Evolutionary conservation across 305 asterid species (phyloP).

Genomic region (Ajuga reptans): DNA sequence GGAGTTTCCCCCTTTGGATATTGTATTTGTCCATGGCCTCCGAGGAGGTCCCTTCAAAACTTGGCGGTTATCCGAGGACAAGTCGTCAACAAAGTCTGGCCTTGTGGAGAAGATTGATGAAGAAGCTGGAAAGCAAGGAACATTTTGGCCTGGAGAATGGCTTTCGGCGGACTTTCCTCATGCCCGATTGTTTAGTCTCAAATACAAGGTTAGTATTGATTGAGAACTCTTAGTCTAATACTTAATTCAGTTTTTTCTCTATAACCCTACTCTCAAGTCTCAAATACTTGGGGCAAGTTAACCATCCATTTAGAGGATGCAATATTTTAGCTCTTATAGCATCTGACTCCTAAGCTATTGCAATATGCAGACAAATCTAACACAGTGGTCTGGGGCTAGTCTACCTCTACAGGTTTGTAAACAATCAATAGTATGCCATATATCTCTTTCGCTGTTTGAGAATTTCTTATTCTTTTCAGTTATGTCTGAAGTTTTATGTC

Average conservation of each 20-base stretch:
- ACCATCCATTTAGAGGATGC: background rate
- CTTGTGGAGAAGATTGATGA: conserved; percentile 97
- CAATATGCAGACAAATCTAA: conserved; percentile 81
- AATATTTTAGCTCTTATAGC: background rate
- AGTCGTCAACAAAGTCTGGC: conserved; percentile 95
- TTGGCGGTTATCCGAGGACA: conserved; percentile 94
- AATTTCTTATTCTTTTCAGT: background rate
- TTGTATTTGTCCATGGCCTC: conserved; percentile 89
- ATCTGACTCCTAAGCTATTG: conserved; percentile 22
- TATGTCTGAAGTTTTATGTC: conserved; percentile 12
- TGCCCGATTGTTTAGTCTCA: conserved; percentile 91
- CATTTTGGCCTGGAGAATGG: conserved; percentile 99
- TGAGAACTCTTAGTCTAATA: background rate
- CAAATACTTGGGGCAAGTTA: background rate
- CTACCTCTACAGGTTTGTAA: conserved; percentile 89
- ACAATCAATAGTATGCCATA: background rate
- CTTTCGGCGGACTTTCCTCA: conserved; percentile 86
- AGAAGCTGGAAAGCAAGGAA: conserved; percentile 95
- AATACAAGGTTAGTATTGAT: conserved; percentile 63
- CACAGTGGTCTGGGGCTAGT: conserved; percentile 99
- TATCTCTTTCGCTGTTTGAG: background rate
- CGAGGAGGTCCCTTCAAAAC: conserved; percentile 98
- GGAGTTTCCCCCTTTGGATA: conserved; percentile 63
- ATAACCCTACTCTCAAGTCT: background rate
- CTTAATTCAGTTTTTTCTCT: conserved; percentile 8